Evolutionary conservation across 2,329 filamentous ascomycete species (phyloP), one percentile per base, ranked within the genome.

Genomic region (Taxawa tesnikishii): DNA sequence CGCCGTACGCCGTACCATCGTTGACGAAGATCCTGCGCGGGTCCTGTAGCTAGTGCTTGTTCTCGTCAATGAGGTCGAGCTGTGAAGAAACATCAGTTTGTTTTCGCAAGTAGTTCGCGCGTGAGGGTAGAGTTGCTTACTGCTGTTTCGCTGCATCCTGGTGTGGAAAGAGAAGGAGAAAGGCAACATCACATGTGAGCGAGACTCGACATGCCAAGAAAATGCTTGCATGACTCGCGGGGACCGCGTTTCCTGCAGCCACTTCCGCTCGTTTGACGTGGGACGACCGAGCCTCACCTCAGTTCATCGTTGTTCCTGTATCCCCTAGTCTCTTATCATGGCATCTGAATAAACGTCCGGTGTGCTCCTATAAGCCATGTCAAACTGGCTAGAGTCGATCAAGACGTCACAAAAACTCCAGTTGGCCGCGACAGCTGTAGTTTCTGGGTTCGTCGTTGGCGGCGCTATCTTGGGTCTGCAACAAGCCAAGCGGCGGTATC

Each of bases 391-490:
- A 40, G 52, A 58, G 37, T 51, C 59, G 29, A 49, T 56, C 18
- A 56, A 57, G 4, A 51, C 55, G 24, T 65, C 60, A 25, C 65
- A 65, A 47, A 54, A 59, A 44, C 54, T 62, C 26, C 82, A 85
- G 52, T 62, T 90, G 21, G 69, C 75, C 12, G 71, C 77, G 3
- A 84, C 82, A 0, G 83, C 83, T 2, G 62, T 83, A 14, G 53
- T 66, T 7, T 67, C 65, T 4, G 60, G 60, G 8, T 57, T 59
- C 6, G 47, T 68, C 5, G 62, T 67, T 15, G 62, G 58, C 4
- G 60, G 62, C 42, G 62, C 68, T 1, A 71, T 76, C 28, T 55
- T 75, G 28, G 68, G 70, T 3, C 63, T 69, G 32, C 72, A 76
- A 47, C 62, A 68, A 33, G 60, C 68, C 21, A 63, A 60, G 41